Base-by-base conservation (phyloP, 1,139 yeast genomes). In the Spathaspora jeffriesii region DNA sequence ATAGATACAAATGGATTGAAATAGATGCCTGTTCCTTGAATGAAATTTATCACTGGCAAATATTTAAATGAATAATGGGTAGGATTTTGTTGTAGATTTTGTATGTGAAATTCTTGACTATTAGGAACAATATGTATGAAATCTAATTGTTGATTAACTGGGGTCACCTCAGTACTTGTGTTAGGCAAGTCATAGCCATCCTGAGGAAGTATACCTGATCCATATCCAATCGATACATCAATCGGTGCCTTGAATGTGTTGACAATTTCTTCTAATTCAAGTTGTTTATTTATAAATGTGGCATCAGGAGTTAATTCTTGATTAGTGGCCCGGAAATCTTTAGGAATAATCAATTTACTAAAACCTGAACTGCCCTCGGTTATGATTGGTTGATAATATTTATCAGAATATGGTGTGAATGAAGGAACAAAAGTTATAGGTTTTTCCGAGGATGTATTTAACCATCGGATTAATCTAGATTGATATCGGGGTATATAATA, bases 201-300 rank as follows among this genome's bases (percentile, higher is more conserved):
- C 63, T 95, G 99, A 27, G 84, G 78, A 57, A 95, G 88, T 0
- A 95, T 97, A 4, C 97, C 97, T 8, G 96, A 88, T 1, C 99
- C 99, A 64, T 95, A 95, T 0, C 98, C 99, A 64, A 92, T 53
- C 11, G 60, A 50, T 56, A 78, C 86, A 47, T 81, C 70, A 20
- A 88, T 79, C 0, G 93, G 91, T 1, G 91, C 86, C 43, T 79
- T 68, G 62, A 89, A 88, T 40, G 77, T 69, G 62, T 79, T 65
- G 20, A 85, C 62, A 4, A 88, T 75, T 2, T 73, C 65, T 20
- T 75, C 66, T 40, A 88, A 68, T 15, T 77, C 73, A n/a, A 65
- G 47, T 37, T 53, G 54, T 25, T 49, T 49, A 7, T 80, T 70
- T 21, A 13, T 11, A 28, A 32, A 20, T 4, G 23, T n/a, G 8